phyloP scores from a whole-genome alignment of 1,284 basidiomycete genomes.

The Schizophyllum commune region DNA sequence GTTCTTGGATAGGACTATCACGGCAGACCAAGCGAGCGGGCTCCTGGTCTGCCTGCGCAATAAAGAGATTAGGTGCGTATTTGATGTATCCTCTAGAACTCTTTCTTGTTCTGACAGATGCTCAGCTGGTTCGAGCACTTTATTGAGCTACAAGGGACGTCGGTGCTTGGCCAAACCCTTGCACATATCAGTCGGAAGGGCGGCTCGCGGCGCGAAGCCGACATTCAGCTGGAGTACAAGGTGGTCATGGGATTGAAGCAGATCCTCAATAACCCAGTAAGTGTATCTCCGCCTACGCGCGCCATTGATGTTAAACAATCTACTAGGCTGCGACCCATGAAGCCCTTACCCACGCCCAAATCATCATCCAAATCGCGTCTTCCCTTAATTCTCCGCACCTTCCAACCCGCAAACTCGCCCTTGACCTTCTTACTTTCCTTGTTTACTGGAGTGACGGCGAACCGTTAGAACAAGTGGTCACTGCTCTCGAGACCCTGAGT shows the following conservation, averaged over 20 bases:
- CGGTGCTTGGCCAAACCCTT: constrained; percentile 79
- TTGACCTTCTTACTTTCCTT: constrained; percentile 69
- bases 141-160: constrained; percentile 72
- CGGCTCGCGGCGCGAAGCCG: constrained; percentile 54
- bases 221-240: constrained; percentile 80
- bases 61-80: constrained; percentile 67
- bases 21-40: constrained; percentile 70
- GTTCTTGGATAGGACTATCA: constrained; percentile 83
- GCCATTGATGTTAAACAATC: neutral
- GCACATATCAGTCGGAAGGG: constrained; percentile 69
- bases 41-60: constrained; percentile 79
- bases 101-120: constrained; percentile 7
- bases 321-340: constrained; percentile 67
- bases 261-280: constrained; percentile 73
- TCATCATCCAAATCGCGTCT: constrained; percentile 78
- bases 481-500: constrained; percentile 63
- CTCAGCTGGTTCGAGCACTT: constrained; percentile 79
- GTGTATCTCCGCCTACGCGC: constrained; percentile 15
- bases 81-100: neutral
- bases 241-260: constrained; percentile 83
- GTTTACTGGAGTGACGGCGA: constrained; percentile 55
- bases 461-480: constrained; percentile 47
- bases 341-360: constrained; percentile 69
- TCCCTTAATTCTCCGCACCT: constrained; percentile 83
- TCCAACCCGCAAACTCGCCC: constrained; percentile 71